Base-by-base conservation (phyloP, 257 asterid genomes). In the Plantago major region DNA sequence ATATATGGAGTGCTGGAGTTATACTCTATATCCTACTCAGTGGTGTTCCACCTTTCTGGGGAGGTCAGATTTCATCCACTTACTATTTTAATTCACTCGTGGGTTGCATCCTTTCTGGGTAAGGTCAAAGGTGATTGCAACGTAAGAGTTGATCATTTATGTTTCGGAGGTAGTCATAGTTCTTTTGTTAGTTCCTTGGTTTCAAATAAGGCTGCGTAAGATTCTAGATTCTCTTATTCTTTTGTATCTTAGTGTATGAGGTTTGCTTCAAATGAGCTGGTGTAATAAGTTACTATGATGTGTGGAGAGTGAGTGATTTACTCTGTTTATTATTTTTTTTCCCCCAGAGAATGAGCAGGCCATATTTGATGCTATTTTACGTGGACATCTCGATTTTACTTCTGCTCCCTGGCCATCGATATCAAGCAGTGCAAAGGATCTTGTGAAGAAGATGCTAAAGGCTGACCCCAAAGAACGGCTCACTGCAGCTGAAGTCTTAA, bases 381-480 rank as follows among this genome's bases (percentile, higher is more conserved):
- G 88, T 6, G 97, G 99, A 55, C 87, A 88, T 77, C 83, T 91
- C 8, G 95, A 88, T 78, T 88, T 91, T 58, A 80, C 75, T 51
- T 80, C 90, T 7, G 88, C 80, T 18, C 99, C 99, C 47, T 93
- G 99, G 99, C 96, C 97, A 58, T 82, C 90, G 28, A 80, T 93
- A 80, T 89, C 99, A n/a, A 82, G 71, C 65, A 93, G 99, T 63
- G 99, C 96, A 56, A 93, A 87, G 75, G 96, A 89, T 68, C 96
- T 93, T 42, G 95, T 93, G 66, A 87, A 87, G 89, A 93, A 84
- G 86, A 93, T 93, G 99, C 86, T 93, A 59, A 83, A 75, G 26
- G 76, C 82, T 60, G 95, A 89, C 81, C 96, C 97, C 46, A 84
- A 71, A 57, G 80, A 71, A 57, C 81, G 97, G 62, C 75, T 93